Evolutionary conservation across 805 yeast species (phyloP).

Genomic region (Saccharomycopsis fermentans): DNA sequence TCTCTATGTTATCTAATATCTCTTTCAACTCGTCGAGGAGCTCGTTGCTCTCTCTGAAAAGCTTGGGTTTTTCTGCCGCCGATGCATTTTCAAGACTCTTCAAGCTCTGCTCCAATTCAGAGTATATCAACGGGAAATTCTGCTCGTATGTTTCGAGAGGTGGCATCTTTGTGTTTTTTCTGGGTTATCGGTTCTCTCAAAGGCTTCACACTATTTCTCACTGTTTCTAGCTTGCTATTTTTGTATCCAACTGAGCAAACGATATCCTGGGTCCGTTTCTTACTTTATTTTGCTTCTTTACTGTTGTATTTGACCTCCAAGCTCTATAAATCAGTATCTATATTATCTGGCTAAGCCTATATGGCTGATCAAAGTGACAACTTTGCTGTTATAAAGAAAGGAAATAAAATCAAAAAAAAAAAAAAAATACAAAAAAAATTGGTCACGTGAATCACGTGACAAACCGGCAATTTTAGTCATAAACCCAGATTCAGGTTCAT

Average conservation of each 20-base stretch:
- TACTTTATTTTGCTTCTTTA: too few species aligned
- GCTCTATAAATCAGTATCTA: too few species aligned
- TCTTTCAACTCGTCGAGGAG: slow-evolving; percentile 76
- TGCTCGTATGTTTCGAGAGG: slow-evolving; percentile 55
- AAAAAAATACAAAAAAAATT: not conserved
- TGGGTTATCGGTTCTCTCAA: too few species aligned
- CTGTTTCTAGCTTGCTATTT: too few species aligned
- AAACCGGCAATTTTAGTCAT: too few species aligned
- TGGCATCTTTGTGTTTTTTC: slow-evolving; percentile 21
- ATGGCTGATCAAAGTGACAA: too few species aligned
- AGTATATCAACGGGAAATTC: slow-evolving; percentile 60
- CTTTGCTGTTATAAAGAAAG: not conserved
- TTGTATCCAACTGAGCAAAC: too few species aligned
- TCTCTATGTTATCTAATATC: slow-evolving; percentile 73
- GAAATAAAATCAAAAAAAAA: not conserved
- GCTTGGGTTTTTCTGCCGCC: not conserved
- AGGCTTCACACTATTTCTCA: too few species aligned
- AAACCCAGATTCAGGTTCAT: too few species aligned
- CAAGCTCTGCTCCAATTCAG: slow-evolving; percentile 60
- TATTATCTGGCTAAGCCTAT: too few species aligned
- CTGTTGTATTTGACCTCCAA: too few species aligned
- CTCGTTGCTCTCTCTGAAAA: slow-evolving; percentile 48
- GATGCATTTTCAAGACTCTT: slow-evolving; percentile 21
- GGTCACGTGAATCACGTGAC: not conserved
- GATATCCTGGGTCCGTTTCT: too few species aligned